Base-by-base conservation (phyloP, 1,139 yeast genomes). In the Debaryomyces nepalensis region DNA sequence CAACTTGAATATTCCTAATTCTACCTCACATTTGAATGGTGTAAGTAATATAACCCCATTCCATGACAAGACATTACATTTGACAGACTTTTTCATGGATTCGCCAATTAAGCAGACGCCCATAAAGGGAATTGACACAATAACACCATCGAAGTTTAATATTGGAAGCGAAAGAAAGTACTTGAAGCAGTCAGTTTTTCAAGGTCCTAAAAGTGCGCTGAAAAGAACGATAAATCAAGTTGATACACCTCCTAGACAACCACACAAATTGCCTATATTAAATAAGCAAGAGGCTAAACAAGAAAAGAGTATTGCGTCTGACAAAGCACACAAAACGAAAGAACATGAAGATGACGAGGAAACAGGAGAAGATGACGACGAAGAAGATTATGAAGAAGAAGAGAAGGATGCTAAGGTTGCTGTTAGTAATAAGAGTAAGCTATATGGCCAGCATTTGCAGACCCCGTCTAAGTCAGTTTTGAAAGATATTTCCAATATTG, bases 61-160 rank as follows among this genome's bases (percentile, higher is more conserved):
- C 47, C 71, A 70, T 50, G 78, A 73, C 42, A 72, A 69, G 52
- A 60, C 75, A 2, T 58, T 70, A 41, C 76, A 70, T 46, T 56
- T 70, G 39, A 58, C 73, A 2, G 78, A 73, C 48, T 72, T 73
- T 44, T 73, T 70, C 52, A 71, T 69, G 61, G 79, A 73, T 44
- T 66, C 74, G 7, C 79, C 79, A 9, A 67, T 71, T 26, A 55
- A 64, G 34, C 54, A 50, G 45, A 59, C 68, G 3, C 73, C 74
- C 2, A 47, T 62, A 6, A 66, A 59, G 44, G 73, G 68, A 34
- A 46, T 67, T 37, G 73, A 65, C 37, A 66, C 77, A 2, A 70
- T 72, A 19, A 73, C 79, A 2, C 78, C 79, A 2, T 70, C 76
- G 3, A 68, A 65, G 45, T 73, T 73, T 44, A 60, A 51, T 37